Evolutionary conservation across 257 asterid species (phyloP), one percentile per base, ranked within the genome.

Genomic region (Solanum lignicaule): DNA sequence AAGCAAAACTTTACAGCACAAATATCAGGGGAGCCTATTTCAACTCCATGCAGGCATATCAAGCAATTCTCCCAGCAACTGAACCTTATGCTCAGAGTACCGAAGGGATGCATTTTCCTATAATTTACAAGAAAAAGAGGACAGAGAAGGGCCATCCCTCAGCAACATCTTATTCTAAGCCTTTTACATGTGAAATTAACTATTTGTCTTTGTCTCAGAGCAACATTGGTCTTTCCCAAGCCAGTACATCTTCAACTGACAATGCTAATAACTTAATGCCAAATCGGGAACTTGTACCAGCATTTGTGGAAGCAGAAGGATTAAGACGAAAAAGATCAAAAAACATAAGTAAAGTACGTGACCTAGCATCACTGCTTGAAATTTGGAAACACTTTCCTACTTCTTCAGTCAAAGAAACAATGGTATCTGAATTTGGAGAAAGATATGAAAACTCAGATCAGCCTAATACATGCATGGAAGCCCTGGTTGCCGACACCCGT

Each of bases 111-210:
- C 90, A 90, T 83, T 94, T 93, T 90, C 96, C 98, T 62, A 76
- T 87, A 73, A 94, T 89, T 75, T 92, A 55, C 85, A 94, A 94
- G 94, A 97, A 92, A 88, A 95, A 87, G 92, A 94, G 98, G 91
- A 93, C 92, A 7, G 94, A 90, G 89, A 93, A 91, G 91, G 86
- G 86, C 48, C 88, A 90, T 16, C 85, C 66, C 88, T 74, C 91
- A 58, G 92, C 87, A 72, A 65, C 90, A 73, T 90, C 93, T 88
- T 87, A 89, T 91, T 81, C 43, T 68, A 88, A 86, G 43, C 83
- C 69, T 25, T 87, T 88, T 84, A 29, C 90, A 66, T 48, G 93
- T 72, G 87, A 88, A 41, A 48, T 91, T 72, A 85, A 74, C 89
- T 90, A 72, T 87, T 87, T 88, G 87, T 87, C 84, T 86, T 83